phyloP scores from a whole-genome alignment of 768 basidiomycete species.

The Tephrocybe sp. region DNA sequence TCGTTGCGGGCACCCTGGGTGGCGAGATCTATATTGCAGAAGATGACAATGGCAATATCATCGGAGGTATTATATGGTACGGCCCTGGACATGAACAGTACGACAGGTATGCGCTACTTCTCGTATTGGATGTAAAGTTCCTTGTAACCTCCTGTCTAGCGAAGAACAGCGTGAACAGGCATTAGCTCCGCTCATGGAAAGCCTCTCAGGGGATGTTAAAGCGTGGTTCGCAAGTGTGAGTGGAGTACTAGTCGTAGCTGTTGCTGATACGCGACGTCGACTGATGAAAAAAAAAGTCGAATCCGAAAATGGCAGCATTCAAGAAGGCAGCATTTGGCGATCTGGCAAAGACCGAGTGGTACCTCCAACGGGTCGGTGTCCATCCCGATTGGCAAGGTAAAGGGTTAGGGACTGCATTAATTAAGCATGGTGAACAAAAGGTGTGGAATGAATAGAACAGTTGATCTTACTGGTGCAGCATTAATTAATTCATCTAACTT shows the following conservation, averaged over 20 bases:
- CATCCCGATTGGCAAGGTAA: conserved; percentile 13
- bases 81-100: conserved; percentile 4
- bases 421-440: conserved; percentile 8
- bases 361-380: conserved; percentile 9
- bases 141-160: too few species aligned
- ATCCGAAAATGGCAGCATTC: conserved; percentile 6
- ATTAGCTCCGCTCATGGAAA: conserved; percentile 1
- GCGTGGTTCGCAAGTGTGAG: conserved; percentile 9
- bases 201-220: conserved; percentile 3
- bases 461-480: too few species aligned
- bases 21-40: conserved; percentile 14
- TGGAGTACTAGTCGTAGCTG: background rate
- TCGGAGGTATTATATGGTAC: conserved; percentile 12
- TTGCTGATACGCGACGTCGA: background rate
- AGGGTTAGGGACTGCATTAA: conserved; percentile 12
- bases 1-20: background rate
- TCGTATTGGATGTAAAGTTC: too few species aligned
- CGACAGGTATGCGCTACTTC: conserved; percentile 3
- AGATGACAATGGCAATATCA: conserved; percentile 1
- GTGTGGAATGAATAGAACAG: background rate
- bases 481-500: background rate
- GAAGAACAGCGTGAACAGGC: conserved; percentile 11
- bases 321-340: conserved; percentile 9
- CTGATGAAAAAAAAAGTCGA: background rate
- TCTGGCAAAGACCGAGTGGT: conserved; percentile 5